phyloP scores from a whole-genome alignment of 1,284 basidiomycete genomes.

The Termitomyces sp. region DNA sequence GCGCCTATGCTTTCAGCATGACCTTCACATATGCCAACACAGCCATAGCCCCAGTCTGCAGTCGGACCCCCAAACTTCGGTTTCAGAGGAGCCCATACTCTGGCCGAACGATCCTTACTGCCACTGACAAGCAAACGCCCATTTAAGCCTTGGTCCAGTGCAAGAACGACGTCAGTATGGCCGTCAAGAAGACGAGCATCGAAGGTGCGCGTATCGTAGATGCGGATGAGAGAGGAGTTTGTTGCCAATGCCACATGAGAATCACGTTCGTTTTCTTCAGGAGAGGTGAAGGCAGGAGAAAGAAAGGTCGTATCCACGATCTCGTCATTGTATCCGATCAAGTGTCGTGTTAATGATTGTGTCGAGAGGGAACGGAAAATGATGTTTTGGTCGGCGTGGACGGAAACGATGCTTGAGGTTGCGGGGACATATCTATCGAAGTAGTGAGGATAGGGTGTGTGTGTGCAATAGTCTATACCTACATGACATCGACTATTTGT shows the following conservation, averaged over 20 bases:
- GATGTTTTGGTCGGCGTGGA: constrained; percentile 97
- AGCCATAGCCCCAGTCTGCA: constrained; percentile 60
- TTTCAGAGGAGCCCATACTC: constrained; percentile 74
- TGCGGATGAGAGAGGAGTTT: constrained; percentile 87
- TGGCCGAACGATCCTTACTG: constrained; percentile 86
- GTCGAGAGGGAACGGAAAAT: constrained; percentile 76
- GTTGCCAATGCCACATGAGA: constrained; percentile 89
- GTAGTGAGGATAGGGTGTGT: constrained; percentile 15
- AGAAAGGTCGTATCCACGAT: constrained; percentile 88
- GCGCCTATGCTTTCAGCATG: constrained; percentile 95
- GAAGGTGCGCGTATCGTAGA: constrained; percentile 72
- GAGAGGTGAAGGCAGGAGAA: constrained; percentile 34
- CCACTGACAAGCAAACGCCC: constrained; percentile 82
- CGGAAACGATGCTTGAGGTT: constrained; percentile 70
- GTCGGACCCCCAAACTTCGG: constrained; percentile 13
- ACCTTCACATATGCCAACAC: constrained; percentile 86
- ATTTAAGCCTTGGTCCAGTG: constrained; percentile 67
- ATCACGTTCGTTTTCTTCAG: constrained; percentile 33
- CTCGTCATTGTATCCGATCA: constrained; percentile 98
- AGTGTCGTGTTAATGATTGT: constrained; percentile 67
- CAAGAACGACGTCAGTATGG: constrained; percentile 89
- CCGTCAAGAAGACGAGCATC: constrained; percentile 83
- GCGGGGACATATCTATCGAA: constrained; percentile 60
- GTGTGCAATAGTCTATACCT: constrained; percentile 28
- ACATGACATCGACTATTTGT: constrained; percentile 72